A percentile compares a stretch with the other conserved stretches of the same genome.
phyloP scores from a whole-genome alignment of 345 rosid species.

The Eucalyptus paniculata region DNA sequence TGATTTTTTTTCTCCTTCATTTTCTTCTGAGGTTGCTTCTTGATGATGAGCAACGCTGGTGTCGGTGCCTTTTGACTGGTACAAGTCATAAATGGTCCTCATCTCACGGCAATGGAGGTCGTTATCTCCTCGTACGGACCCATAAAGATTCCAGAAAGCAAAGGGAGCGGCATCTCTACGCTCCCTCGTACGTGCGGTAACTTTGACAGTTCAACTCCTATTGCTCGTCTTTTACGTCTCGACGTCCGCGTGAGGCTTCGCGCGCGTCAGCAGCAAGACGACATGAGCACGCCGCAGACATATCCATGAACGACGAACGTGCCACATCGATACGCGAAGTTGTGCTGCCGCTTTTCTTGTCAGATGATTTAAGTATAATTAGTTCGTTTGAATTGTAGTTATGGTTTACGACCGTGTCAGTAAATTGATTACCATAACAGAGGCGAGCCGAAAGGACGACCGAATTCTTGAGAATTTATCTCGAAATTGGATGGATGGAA shows the following conservation, averaged over 20 bases:
- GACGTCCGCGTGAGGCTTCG: neutral
- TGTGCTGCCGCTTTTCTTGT: neutral
- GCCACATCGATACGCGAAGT: neutral
- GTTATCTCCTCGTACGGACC: neutral
- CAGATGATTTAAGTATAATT: neutral
- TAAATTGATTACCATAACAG: neutral
- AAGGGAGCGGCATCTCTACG: neutral
- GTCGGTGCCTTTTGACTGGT: neutral
- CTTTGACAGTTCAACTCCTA: neutral
- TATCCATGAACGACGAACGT: neutral
- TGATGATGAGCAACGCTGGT: neutral
- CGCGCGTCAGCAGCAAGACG: neutral
- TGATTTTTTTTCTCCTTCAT: neutral
- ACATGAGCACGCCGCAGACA: neutral
- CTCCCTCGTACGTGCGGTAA: neutral
- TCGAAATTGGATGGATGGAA: neutral
- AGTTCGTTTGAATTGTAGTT: neutral
- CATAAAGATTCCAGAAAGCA: neutral
- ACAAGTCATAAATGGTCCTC: neutral
- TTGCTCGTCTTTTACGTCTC: neutral
- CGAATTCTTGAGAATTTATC: neutral
- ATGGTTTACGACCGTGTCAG: neutral
- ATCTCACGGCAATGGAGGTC: neutral
- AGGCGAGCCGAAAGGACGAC: neutral
- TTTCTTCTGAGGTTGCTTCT: neutral